Evolutionary conservation across 2,329 filamentous ascomycete species (phyloP), one percentile per base, ranked within the genome.

Genomic region (Aspergillus felis): DNA sequence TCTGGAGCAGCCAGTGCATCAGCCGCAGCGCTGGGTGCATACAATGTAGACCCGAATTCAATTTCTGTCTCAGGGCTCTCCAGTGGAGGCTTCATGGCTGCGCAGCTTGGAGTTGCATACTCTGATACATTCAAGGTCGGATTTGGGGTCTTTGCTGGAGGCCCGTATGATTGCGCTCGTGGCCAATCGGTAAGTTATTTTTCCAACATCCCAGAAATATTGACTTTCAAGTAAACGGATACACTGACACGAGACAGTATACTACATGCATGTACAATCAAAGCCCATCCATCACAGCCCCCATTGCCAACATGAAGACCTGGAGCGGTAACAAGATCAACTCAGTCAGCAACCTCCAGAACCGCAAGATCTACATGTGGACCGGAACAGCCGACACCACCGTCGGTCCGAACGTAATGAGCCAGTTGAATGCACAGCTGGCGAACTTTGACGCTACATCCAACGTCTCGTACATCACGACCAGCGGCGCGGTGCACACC

Each of bases 321-420:
- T 62, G 62, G 59, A 62, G 61, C 41, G 61, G 61, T 3, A 56
- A 53, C 25, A 1, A 64, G 22, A 62, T 64, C 32, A 60, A 47
- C 28, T 22, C 49, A 3, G 42, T 55, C 0, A 48, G 35, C 50
- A 65, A 61, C 51, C 53, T 65, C 7, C 20, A 46, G 6, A 22
- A 51, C 10, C 61, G 63, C 47, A 65, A 57, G 51, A 57, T 64
- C 3, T 64, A 62, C 44, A 56, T 65, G 20, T 57, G 56, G 54
- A 52, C 51, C 3, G 61, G 63, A 10, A 53, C 57, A 2, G 28
- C 50, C 10, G 63, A 65, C 49, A 57, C 51, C 6, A 60, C 54
- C 3, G 56, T 63, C 3, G 61, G 63, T 9, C 56, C 57, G 3
- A 65, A 64, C 22, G 61, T 64, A 14, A 63, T 64, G 61, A 61